phyloP scores from a whole-genome alignment of 1,284 basidiomycete genomes.

The Laetiporus sulphureus region DNA sequence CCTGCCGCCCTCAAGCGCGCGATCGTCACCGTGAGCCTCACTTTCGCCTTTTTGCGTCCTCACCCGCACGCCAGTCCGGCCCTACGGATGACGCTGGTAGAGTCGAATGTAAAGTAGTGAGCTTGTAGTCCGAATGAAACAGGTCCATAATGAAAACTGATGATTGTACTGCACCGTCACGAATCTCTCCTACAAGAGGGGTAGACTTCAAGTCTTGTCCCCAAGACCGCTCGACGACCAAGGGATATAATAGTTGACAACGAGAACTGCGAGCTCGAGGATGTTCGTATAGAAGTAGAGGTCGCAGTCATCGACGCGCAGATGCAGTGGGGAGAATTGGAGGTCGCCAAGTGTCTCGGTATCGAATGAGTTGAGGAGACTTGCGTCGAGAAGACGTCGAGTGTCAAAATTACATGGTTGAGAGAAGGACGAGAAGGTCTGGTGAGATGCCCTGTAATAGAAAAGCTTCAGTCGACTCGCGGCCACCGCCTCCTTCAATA shows the following conservation, averaged over 20 bases:
- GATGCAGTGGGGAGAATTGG: background rate
- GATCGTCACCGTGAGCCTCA: too few relatives aligned
- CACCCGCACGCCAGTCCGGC: too few relatives aligned
- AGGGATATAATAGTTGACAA: background rate
- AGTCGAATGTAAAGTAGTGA: too few relatives aligned
- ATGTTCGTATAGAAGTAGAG: background rate
- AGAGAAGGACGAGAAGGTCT: too few relatives aligned
- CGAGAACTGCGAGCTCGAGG: background rate
- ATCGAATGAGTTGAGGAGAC: too few relatives aligned
- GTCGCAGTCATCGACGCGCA: background rate
- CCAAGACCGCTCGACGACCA: constrained; percentile 7
- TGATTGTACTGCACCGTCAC: background rate
- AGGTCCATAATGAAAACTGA: background rate
- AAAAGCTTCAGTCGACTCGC: constrained; percentile 22
- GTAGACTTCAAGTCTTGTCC: constrained; percentile 6
- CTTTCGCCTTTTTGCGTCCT: too few relatives aligned
- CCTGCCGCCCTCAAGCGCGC: too few relatives aligned
- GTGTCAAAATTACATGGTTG: too few relatives aligned
- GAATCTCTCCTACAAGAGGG: constrained; percentile 5
- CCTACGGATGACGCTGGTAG: too few relatives aligned
- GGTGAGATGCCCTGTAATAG: constrained; percentile 18
- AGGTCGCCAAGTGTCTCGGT: constrained; percentile 10
- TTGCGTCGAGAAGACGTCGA: too few relatives aligned
- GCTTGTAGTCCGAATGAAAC: too few relatives aligned
- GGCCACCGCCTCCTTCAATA: constrained; percentile 15